Evolutionary conservation across 176 grass and related monocot species (phyloP), one percentile per base, ranked within the genome.

Genomic region (Cymbopogon citratus): DNA sequence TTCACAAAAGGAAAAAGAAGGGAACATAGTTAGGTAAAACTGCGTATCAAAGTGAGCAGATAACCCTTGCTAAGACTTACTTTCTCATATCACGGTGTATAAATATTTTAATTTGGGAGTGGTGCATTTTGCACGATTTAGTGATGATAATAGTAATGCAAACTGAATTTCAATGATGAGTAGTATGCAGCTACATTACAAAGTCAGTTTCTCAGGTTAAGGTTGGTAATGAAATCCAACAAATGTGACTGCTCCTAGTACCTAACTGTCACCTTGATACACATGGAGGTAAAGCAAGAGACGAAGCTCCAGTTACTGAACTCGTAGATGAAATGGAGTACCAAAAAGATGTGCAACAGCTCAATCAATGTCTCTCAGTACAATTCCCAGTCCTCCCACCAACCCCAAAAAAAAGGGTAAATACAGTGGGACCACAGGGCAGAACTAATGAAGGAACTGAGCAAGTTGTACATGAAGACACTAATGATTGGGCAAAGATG

Each of bases 371-470:
- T 26, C 1, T 36, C 9, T 60, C 34, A 41, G 40, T 41, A 67
- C 61, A 34, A 25, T 6, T 19, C 52, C 14, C 66, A 62, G 13
- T 25, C 13, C 4, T 46, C 19, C 4, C 35, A 36, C 11, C 24
- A 4, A 27, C n/a, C n/a, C n/a, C n/a, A n/a, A n/a, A 29, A 10
- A 41, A 41, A 5, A 41, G 31, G 31, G 31, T 33, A 11, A 41
- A 41, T 41, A 12, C 69, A 3, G 57, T 27, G 1, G 74, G 73
- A 19, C 40, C 7, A 13, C 80, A 26, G 1, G 44, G 54, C 40
- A 9, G 14, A 78, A 48, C 71, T 33, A 63, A 87, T 57, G 80
- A 64, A 25, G 66, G 65, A 71, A 83, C 18, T 33, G 71, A 66
- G 56, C 66, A 57, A 83, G 44, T 2, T 23, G 66, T 78, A 25